Percentiles rank a stretch among this genome's conserved stretches.
Conservation (phyloP, 495 filamentous ascomycete genomes). For the Aspergillus olivimuriae region DNA sequence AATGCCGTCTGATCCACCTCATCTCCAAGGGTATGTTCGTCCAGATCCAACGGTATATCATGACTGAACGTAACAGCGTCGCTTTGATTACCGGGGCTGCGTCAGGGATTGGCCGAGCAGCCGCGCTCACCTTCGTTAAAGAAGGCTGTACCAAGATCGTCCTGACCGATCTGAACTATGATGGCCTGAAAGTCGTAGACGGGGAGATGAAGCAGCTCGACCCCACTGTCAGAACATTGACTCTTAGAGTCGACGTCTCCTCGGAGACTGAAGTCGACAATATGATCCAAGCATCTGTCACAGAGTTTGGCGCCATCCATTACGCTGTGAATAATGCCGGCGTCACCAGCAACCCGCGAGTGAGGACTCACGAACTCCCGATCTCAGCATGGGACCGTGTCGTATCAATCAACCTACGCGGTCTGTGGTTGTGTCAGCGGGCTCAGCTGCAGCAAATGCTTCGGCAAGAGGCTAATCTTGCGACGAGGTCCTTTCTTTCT, state of each 20-base stretch:
- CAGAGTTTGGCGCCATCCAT: slow-evolving; percentile 8
- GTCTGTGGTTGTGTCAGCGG: slow-evolving; percentile 8
- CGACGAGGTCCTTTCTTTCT: not conserved
- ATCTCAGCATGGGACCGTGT: slow-evolving; percentile 1
- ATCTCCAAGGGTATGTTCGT: too few species aligned
- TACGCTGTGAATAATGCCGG: slow-evolving; percentile 12
- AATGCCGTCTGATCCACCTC: too few species aligned
- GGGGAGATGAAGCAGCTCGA: not conserved
- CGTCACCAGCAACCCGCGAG: slow-evolving; percentile 4
- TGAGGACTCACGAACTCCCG: slow-evolving; percentile 1
- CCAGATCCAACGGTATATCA: too few species aligned
- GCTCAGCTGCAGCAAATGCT: slow-evolving; percentile 7
- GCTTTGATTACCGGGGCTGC: slow-evolving; percentile 10
- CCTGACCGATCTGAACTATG: slow-evolving; percentile 3
- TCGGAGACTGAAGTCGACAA: slow-evolving; percentile 2
- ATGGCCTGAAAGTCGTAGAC: not conserved
- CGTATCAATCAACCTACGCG: slow-evolving; percentile 7
- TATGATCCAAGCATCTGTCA: not conserved
- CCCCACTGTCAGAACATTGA: too few species aligned
- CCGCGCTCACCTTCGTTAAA: slow-evolving; percentile 5
- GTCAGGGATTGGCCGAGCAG: slow-evolving; percentile 9
- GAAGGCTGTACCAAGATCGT: slow-evolving; percentile 8
- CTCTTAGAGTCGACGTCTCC: slow-evolving; percentile 9
- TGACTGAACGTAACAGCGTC: too few species aligned
- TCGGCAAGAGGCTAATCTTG: not conserved